A percentile compares a stretch with the other conserved stretches of the same genome.
Evolutionary conservation across 139 green algal species (phyloP).

Genomic region (Coccomyxa sp.): DNA sequence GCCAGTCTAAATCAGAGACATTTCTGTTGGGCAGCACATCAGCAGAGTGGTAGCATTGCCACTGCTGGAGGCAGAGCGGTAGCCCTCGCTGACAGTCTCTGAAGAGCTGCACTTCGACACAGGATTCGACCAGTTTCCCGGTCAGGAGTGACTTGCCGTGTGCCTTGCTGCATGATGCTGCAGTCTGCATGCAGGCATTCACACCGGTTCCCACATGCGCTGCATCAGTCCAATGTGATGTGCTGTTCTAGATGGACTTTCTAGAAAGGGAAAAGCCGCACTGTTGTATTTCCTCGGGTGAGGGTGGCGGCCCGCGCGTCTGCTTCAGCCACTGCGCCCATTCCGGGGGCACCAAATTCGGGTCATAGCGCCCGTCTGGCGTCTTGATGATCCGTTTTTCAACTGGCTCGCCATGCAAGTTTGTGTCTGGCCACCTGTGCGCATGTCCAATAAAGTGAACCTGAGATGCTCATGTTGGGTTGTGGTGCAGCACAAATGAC

Average conservation of each 20-base stretch:
- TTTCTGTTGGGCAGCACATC: neutral
- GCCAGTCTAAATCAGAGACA: neutral
- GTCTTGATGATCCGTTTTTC: slow-evolving; percentile 26
- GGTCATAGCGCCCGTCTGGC: slow-evolving; percentile 13
- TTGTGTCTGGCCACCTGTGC: slow-evolving; percentile 20
- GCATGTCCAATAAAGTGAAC: neutral
- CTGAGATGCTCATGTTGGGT: neutral
- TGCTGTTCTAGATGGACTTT: too few relatives aligned
- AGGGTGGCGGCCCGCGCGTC: slow-evolving; percentile 14
- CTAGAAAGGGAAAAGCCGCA: neutral
- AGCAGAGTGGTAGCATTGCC: neutral
- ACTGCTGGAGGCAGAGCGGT: too few relatives aligned
- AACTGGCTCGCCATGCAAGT: slow-evolving; percentile 12
- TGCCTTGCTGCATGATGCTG: neutral
- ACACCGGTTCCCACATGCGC: neutral
- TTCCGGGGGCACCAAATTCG: slow-evolving; percentile 13
- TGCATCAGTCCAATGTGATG: neutral
- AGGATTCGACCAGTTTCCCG: neutral
- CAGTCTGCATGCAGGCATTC: neutral
- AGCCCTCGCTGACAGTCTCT: too few relatives aligned
- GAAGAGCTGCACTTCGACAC: too few relatives aligned
- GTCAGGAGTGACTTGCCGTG: neutral
- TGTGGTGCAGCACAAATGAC: neutral
- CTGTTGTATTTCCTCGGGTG: slow-evolving; percentile 21
- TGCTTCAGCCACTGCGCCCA: slow-evolving; percentile 35